A percentile compares a stretch with the other conserved stretches of the same genome.
phyloP scores from a whole-genome alignment of 2,329 filamentous ascomycete species.

The Phymatotrichopsis omnivora region DNA sequence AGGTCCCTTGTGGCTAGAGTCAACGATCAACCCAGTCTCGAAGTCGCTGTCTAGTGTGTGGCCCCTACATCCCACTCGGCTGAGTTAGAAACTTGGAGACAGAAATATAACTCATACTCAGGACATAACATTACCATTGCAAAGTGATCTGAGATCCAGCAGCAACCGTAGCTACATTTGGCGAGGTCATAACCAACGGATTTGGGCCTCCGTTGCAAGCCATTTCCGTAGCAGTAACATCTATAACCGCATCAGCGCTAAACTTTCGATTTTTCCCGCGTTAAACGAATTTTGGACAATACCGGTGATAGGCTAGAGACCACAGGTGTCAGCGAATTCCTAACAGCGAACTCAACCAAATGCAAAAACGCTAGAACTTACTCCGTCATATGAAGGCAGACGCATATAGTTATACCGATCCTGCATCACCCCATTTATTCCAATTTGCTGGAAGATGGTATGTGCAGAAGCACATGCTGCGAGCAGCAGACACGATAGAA shows the following conservation, averaged over 20 bases:
- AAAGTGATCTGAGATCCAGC: conserved; percentile 42
- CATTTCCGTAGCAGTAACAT: conserved; percentile 33
- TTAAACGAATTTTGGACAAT: no score
- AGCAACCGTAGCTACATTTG: conserved; percentile 38
- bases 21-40: conserved; percentile 38
- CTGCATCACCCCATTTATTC: conserved; percentile 30
- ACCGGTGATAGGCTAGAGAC: conserved; percentile 38
- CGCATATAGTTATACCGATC: conserved; percentile 28
- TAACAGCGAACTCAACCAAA: neutral
- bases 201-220: conserved; percentile 38
- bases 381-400: conserved; percentile 28
- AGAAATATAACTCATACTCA: no score
- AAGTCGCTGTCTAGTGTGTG: conserved; percentile 42
- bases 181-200: conserved; percentile 34
- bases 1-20: conserved; percentile 45
- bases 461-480: conserved; percentile 28
- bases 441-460: conserved; percentile 31
- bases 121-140: conserved; percentile 37
- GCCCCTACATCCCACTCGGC: conserved; percentile 32
- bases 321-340: neutral
- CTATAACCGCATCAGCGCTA: conserved; percentile 33
- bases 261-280: no score
- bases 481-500: conserved; percentile 16
- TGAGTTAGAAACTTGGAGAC: neutral
- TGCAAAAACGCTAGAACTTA: neutral